A percentile compares a stretch with the other conserved stretches of the same genome.
These are phyloP conservation scores for Xylariaceae sp. DNA, from an alignment of 2,329 filamentous ascomycete species.

Conservation along the genomic window DNA sequence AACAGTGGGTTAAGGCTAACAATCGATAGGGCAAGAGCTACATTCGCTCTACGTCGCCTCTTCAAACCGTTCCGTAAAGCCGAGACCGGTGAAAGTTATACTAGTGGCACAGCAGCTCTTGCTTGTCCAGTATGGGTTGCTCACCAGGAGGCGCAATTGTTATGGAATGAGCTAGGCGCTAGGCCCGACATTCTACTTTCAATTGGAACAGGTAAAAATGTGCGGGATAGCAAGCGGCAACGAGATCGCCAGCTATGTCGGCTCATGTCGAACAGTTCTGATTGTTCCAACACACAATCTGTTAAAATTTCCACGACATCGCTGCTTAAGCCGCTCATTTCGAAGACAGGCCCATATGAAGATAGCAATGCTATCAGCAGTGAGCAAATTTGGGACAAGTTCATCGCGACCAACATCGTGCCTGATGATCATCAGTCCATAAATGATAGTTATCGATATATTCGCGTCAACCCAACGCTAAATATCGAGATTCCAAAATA, in stretches of 20 bases:
- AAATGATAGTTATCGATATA: no score
- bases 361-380: no score
- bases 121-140: conserved; percentile 33
- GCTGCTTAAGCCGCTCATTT: no score
- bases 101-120: conserved; percentile 23
- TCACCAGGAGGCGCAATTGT: conserved; percentile 34
- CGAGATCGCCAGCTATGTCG: neutral
- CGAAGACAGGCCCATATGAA: no score
- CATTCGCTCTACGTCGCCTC: conserved; percentile 35
- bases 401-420: conserved; percentile 17
- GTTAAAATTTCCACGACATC: no score
- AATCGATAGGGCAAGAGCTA: conserved; percentile 33
- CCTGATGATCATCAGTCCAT: no score
- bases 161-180: conserved; percentile 34
- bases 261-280: no score
- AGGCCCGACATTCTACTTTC: conserved; percentile 37
- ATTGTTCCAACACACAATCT: no score
- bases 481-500: conserved; percentile 34
- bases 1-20: no score
- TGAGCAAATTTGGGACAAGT: no score
- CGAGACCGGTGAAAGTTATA: conserved; percentile 31
- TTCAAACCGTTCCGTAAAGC: conserved; percentile 33
- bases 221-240: conserved; percentile 30
- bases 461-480: conserved; percentile 37
- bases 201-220: conserved; percentile 36